Evolutionary conservation across 2,329 filamentous ascomycete species (phyloP).

Genomic region (Paracoccidioides lutzii): DNA sequence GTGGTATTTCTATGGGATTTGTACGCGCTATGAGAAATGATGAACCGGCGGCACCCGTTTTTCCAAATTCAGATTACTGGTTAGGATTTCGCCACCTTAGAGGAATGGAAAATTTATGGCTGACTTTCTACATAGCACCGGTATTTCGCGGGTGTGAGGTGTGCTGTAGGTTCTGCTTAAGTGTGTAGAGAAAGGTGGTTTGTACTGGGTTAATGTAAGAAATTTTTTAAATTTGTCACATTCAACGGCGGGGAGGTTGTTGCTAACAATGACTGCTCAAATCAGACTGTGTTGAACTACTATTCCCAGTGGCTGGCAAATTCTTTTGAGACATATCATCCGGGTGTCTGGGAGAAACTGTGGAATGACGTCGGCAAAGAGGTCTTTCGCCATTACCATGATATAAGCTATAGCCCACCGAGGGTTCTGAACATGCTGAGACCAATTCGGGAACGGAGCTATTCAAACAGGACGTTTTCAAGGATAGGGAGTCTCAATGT

Average conservation of each 20-base stretch:
- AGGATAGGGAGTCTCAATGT: slow-evolving; percentile 26
- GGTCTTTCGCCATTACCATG: slow-evolving; percentile 33
- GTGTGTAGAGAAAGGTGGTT: slow-evolving; percentile 29
- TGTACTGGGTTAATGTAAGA: slow-evolving; percentile 31
- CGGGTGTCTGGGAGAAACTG: slow-evolving; percentile 36
- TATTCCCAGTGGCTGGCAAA: slow-evolving; percentile 33
- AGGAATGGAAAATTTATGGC: background rate
- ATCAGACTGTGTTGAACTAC: slow-evolving; percentile 27
- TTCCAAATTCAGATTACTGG: slow-evolving; percentile 35
- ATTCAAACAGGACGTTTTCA: slow-evolving; percentile 39
- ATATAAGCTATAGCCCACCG: slow-evolving; percentile 33
- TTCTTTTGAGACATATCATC: slow-evolving; percentile 28
- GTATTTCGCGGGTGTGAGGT: slow-evolving; percentile 28
- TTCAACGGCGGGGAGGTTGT: background rate
- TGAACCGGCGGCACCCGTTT: slow-evolving; percentile 34
- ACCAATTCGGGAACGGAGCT: slow-evolving; percentile 28
- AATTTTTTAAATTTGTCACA: background rate
- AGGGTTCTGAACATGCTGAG: slow-evolving; percentile 29
- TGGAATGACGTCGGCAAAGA: slow-evolving; percentile 35
- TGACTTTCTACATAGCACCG: slow-evolving; percentile 22
- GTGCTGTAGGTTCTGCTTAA: slow-evolving; percentile 33
- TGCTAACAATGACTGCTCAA: background rate
- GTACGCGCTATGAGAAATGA: slow-evolving; percentile 36
- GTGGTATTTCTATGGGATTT: slow-evolving; percentile 36
- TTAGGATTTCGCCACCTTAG: slow-evolving; percentile 1